Base-by-base conservation (phyloP, 345 rosid species). In the Citrus trifoliata region DNA sequence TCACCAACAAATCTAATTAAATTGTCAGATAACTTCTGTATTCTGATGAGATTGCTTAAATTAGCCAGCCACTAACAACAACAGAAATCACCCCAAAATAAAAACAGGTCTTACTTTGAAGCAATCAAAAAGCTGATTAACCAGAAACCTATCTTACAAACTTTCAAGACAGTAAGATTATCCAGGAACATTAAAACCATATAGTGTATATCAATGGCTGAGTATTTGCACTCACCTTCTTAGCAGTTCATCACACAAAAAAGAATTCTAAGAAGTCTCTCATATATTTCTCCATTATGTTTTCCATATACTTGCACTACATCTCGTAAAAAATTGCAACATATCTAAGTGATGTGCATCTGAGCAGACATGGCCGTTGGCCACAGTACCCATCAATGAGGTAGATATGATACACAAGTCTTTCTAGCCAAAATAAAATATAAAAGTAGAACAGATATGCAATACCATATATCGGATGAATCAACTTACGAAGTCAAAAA, bases 401-500 rank as follows among this genome's bases (percentile, higher is more conserved):
- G 37, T 32, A 35, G 9, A 19, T 33, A 61, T 12, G 46, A 53
- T 60, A 56, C 35, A 48, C 48, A 30, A 64, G 62, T 63, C 25
- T 38, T 60, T 74, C 10, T 13, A 7, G 67, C 42, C 70, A 51
- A 65, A 79, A 27, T 42, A 28, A 4, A 8, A 46, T 3, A 46
- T 46, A 18, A 75, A 75, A 46, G 32, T 16, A 79, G n/a, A 51
- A 9, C 51, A 38, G 35, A 61, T 25, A 56, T 25, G 32, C 25
- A 59, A 65, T 33, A 69, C 68, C 16, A 9, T 10, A 28, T 21
- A 63, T 21, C 9, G 71, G 70, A 68, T 40, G 42, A 75, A 72
- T 66, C 28, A 78, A 91, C 97, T 93, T 91, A 93, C 97, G 76
- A 87, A 88, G 74, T 93, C 92, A 55, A 95, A 78, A 62, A 93